Percentiles rank a stretch among this genome's conserved stretches.
These are phyloP conservation scores for Clonostachys solani DNA, from an alignment of 2,329 filamentous ascomycete species.

Conservation along the genomic window DNA sequence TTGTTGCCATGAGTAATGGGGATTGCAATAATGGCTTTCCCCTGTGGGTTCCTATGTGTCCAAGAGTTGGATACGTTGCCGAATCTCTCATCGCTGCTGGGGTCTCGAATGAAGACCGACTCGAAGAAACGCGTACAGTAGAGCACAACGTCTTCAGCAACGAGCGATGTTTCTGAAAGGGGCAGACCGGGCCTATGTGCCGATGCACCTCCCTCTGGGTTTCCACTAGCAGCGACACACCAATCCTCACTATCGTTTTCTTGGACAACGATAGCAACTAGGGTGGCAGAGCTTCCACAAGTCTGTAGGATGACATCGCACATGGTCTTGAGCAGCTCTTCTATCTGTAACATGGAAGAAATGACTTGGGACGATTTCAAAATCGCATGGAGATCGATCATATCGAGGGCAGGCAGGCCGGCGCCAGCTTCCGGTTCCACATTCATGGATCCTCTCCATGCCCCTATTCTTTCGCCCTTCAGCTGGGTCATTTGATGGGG, in stretches of 20 bases:
- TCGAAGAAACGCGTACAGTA: conserved; percentile 77
- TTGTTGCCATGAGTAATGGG: conserved; percentile 74
- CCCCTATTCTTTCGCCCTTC: conserved; percentile 55
- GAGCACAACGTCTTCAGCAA: conserved; percentile 73
- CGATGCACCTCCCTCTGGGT: conserved; percentile 63
- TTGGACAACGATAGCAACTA: conserved; percentile 71
- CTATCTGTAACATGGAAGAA: conserved; percentile 72
- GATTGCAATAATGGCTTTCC: conserved; percentile 74
- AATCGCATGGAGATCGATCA: conserved; percentile 78
- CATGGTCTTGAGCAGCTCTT: conserved; percentile 74
- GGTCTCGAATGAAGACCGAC: conserved; percentile 68
- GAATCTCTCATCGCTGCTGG: conserved; percentile 72
- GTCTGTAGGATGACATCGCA: conserved; percentile 77
- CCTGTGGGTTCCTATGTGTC: conserved; percentile 62
- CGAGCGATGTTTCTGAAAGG: conserved; percentile 59
- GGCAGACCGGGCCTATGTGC: conserved; percentile 63
- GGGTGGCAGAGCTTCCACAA: conserved; percentile 64
- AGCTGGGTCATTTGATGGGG: conserved; percentile 42
- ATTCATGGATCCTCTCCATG: conserved; percentile 59
- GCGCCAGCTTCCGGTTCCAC: conserved; percentile 50
- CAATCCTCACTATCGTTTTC: conserved; percentile 58
- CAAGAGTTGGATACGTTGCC: conserved; percentile 69
- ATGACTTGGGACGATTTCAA: conserved; percentile 76
- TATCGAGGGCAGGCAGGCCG: conserved; percentile 71
- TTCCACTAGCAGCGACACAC: conserved; percentile 71